A percentile compares a stretch with the other conserved stretches of the same genome.
These are phyloP conservation scores for Straminergon stramineum DNA, from an alignment of 225 moss, liverwort and hornwort species.

Conservation along the genomic window DNA sequence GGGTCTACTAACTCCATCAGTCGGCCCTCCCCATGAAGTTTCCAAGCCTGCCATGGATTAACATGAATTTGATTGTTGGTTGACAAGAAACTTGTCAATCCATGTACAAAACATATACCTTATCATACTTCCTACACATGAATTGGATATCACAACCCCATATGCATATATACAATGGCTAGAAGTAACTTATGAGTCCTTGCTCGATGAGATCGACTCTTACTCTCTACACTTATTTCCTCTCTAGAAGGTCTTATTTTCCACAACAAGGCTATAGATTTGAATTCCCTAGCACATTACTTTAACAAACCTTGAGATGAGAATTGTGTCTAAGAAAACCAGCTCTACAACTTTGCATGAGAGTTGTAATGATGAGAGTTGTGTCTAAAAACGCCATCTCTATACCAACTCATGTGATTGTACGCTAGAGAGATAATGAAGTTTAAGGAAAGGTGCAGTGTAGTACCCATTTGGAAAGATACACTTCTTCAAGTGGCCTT, in stretches of 20 bases:
- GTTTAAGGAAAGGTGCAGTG: neutral
- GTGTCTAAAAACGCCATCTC: too few relatives aligned
- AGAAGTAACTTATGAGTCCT: neutral
- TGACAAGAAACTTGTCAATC: neutral
- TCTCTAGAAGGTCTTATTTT: neutral
- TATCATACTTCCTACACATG: neutral
- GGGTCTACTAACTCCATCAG: constrained; percentile 1
- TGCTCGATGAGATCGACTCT: too few relatives aligned
- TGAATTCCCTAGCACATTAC: neutral
- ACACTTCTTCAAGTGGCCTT: constrained; percentile 17
- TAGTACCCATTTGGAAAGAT: constrained; percentile 39
- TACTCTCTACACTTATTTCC: neutral
- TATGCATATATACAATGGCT: too few relatives aligned
- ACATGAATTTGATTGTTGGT: neutral
- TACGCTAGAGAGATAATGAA: neutral
- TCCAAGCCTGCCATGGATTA: constrained; percentile 4
- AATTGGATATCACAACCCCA: too few relatives aligned
- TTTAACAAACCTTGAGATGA: neutral
- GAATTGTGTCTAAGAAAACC: neutral
- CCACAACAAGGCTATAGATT: neutral
- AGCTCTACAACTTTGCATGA: neutral
- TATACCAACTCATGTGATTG: neutral
- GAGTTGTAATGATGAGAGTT: neutral
- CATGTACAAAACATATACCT: neutral
- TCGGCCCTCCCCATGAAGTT: neutral